Base-by-base conservation (phyloP, 768 basidiomycete genomes). In the Tulasnella sp. region DNA sequence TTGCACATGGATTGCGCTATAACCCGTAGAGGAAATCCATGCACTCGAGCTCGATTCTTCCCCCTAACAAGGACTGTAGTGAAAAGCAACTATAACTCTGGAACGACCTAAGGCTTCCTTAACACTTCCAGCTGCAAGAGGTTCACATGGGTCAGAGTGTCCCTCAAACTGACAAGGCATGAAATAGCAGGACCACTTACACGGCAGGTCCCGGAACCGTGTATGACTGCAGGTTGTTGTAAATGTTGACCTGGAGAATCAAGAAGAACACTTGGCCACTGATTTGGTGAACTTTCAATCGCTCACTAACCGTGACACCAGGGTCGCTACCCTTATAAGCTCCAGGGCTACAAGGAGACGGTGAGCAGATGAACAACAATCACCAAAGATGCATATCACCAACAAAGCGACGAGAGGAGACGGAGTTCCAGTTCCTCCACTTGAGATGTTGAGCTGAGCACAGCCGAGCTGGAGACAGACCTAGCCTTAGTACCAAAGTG, bases 161-260 rank as follows among this genome's bases (percentile, higher is more conserved):
- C 12, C 9, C 29, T 29, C 22, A 11, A 26, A n/a, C n/a, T n/a
- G 52, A 59, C 17, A 29, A 26, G 26, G 44, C 44, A 1, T 59
- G 5, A 59, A 59, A 17, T 1, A 22, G 14, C 11, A n/a, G 14
- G 29, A 29, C n/a, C 52, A 11, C 52, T 22, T 59, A 59, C 52
- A 59, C 79, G 77, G 39, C 78, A 77, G 35, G 78, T 42, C 79
- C 78, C 11, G 79, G 79, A 63, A 69, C 39, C 22, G 83, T 85
- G 79, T 86, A 86, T 76, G 80, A 84, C 76, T 85, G 82, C 47
- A 85, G 81, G 77, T 86, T 85, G 81, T 85, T 85, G 80, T 85
- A 85, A 75, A 85, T 85, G 80, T 86, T 85, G 76, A 84, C 78
- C 81, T 82, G 68, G 22, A 37, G 35, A 35, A 26, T 2, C 9